Evolutionary conservation across 129 eudicot species (phyloP).

Genomic region (Escallonia herrerae): DNA sequence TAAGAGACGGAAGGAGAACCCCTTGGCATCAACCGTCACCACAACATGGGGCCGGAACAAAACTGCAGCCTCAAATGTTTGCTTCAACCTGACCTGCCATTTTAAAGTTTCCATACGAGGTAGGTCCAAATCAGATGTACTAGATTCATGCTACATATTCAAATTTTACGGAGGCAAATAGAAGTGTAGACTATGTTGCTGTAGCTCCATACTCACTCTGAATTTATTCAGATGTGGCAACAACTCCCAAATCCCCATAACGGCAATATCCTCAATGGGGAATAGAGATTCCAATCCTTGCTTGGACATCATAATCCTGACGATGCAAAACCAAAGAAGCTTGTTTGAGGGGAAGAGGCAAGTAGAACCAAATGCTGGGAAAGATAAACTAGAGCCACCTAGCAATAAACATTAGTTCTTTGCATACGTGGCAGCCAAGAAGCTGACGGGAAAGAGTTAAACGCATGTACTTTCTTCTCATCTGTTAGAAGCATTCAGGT

Average conservation of each 20-base stretch:
- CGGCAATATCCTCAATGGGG: conserved; percentile 92
- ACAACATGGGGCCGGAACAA: conserved; percentile 77
- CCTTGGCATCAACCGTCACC: conserved; percentile 87
- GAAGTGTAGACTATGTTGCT: neutral
- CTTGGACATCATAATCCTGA: conserved; percentile 64
- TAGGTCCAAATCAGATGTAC: neutral
- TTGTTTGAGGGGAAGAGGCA: neutral
- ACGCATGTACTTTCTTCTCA: too few relatives aligned
- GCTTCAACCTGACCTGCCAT: conserved; percentile 61
- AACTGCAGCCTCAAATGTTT: conserved; percentile 65
- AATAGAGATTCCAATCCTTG: conserved; percentile 70
- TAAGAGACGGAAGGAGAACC: conserved; percentile 82
- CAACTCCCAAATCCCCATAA: conserved; percentile 96
- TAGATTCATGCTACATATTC: neutral
- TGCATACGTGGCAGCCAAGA: neutral
- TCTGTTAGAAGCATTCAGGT: too few relatives aligned
- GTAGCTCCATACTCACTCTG: conserved; percentile 36
- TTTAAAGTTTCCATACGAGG: conserved; percentile 4
- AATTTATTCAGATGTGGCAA: conserved; percentile 67
- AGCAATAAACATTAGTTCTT: neutral
- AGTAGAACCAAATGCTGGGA: neutral
- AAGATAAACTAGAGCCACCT: neutral
- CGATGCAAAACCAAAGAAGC: neutral
- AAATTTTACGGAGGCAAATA: neutral
- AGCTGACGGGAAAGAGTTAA: neutral